Evolutionary conservation across 2,329 filamentous ascomycete genomes (phyloP).

Genomic region (Verticillium nonalfalfae): DNA sequence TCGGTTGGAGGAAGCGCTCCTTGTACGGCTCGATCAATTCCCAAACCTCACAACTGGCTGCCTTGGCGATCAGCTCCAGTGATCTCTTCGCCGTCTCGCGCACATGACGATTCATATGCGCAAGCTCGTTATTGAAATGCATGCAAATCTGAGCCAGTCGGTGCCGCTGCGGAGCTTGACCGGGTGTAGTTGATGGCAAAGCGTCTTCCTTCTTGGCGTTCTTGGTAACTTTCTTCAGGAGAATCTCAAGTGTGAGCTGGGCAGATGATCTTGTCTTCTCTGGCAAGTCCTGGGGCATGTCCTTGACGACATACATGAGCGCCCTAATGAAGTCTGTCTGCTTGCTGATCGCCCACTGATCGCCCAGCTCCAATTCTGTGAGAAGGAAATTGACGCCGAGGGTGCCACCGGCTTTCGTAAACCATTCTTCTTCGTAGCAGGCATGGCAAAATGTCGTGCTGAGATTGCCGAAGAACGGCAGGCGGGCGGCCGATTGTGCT

Average conservation of each 20-base stretch:
- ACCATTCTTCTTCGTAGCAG: slow-evolving; percentile 98
- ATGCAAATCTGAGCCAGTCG: slow-evolving; percentile 73
- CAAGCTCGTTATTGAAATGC: slow-evolving; percentile 80
- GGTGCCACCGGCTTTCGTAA: slow-evolving; percentile 89
- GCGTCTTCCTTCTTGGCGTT: slow-evolving; percentile 75
- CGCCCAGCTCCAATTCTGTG: slow-evolving; percentile 77
- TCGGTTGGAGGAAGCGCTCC: slow-evolving; percentile 80
- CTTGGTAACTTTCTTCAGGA: slow-evolving; percentile 74
- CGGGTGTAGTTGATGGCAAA: slow-evolving; percentile 21
- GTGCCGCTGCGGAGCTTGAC: slow-evolving; percentile 38
- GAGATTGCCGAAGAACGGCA: slow-evolving; percentile 81
- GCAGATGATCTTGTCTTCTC: slow-evolving; percentile 81
- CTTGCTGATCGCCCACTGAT: slow-evolving; percentile 73
- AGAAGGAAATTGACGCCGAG: slow-evolving; percentile 84
- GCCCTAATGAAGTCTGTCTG: slow-evolving; percentile 85
- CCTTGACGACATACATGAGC: slow-evolving; percentile 96
- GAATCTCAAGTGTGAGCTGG: slow-evolving; percentile 73
- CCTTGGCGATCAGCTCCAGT: slow-evolving; percentile 73
- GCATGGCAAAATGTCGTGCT: slow-evolving; percentile 84
- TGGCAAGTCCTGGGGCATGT: slow-evolving; percentile 90
- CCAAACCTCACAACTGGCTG: slow-evolving; percentile 72
- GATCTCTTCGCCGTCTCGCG: slow-evolving; percentile 79
- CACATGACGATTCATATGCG: slow-evolving; percentile 94
- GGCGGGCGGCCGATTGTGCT: slow-evolving; percentile 60
- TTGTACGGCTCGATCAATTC: slow-evolving; percentile 87